Evolutionary conservation across 805 yeast genomes (phyloP).

Genomic region (Hanseniaspora vineae): DNA sequence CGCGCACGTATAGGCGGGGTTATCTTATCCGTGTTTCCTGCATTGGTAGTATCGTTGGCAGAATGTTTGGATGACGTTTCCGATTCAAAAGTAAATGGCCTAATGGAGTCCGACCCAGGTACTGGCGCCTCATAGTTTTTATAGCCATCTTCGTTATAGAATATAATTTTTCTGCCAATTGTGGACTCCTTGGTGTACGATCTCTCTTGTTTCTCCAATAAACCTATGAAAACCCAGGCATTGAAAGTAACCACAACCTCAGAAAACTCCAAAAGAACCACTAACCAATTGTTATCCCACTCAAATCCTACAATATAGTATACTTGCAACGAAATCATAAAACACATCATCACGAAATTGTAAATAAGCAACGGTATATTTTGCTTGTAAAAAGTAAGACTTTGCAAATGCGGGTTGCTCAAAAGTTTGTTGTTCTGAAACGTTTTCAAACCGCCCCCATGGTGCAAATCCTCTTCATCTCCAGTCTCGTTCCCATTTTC

Average conservation of each 20-base stretch:
- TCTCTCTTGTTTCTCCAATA: slow-evolving; percentile 18
- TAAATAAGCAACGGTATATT: neutral
- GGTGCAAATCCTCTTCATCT: neutral
- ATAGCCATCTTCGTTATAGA: too few relatives aligned
- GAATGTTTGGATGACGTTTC: too few relatives aligned
- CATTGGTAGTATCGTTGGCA: too few relatives aligned
- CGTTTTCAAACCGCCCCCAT: neutral
- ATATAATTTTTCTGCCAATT: slow-evolving; percentile 15
- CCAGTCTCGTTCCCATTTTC: neutral
- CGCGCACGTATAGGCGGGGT: too few relatives aligned
- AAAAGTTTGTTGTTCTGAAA: neutral
- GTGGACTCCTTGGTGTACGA: slow-evolving; percentile 16
- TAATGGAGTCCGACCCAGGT: too few relatives aligned
- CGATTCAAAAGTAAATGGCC: too few relatives aligned
- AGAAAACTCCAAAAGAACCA: slow-evolving; percentile 11
- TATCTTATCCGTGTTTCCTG: too few relatives aligned
- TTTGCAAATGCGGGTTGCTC: neutral
- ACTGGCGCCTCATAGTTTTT: too few relatives aligned
- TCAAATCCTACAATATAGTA: neutral
- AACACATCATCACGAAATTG: neutral
- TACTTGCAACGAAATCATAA: neutral
- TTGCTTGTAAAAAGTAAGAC: neutral
- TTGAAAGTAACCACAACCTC: slow-evolving; percentile 19
- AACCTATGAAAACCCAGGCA: slow-evolving; percentile 22
- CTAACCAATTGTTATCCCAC: slow-evolving; percentile 14